Conservation (phyloP, 2,329 filamentous ascomycete species). For the Aspergillus hiratsukae region DNA sequence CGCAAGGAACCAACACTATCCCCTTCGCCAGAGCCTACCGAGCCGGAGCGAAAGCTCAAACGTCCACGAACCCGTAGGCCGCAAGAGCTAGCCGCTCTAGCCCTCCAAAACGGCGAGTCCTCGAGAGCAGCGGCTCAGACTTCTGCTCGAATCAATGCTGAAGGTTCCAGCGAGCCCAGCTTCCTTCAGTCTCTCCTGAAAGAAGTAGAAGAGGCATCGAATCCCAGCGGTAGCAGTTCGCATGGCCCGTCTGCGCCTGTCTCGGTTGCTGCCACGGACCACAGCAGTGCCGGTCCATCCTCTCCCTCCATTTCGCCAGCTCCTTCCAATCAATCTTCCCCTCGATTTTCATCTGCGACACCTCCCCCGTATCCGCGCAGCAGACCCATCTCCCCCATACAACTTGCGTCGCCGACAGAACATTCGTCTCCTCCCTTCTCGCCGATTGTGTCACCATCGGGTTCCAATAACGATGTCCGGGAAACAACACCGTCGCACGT, state of each 20-base stretch:
- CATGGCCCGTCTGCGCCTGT: slow-evolving; percentile 28
- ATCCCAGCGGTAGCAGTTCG: slow-evolving; percentile 24
- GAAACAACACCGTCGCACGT: slow-evolving; percentile 7
- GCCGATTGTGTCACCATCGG: slow-evolving; percentile 67
- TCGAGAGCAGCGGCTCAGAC: slow-evolving; percentile 31
- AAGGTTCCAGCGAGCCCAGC: slow-evolving; percentile 58
- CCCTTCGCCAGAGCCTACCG: slow-evolving; percentile 63
- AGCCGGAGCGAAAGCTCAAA: slow-evolving; percentile 80
- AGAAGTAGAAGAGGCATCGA: slow-evolving; percentile 66
- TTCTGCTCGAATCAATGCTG: slow-evolving; percentile 29
- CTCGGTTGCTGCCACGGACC: slow-evolving; percentile 36
- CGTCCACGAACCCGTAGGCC: slow-evolving; percentile 74
- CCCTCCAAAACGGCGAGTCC: slow-evolving; percentile 40
- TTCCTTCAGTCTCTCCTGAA: slow-evolving; percentile 83
- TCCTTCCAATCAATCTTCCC: slow-evolving; percentile 39
- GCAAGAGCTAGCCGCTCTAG: slow-evolving; percentile 47
- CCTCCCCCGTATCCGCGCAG: slow-evolving; percentile 33
- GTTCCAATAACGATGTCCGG: slow-evolving; percentile 38
- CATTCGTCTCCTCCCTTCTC: slow-evolving; percentile 49
- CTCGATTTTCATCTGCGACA: slow-evolving; percentile 34
- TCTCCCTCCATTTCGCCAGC: slow-evolving; percentile 40
- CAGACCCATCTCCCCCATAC: slow-evolving; percentile 33
- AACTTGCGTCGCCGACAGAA: slow-evolving; percentile 29
- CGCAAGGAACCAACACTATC: slow-evolving; percentile 63
- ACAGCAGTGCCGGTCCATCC: slow-evolving; percentile 35